Evolutionary conservation across 2,329 filamentous ascomycete genomes (phyloP), one percentile per base, ranked within the genome.

Genomic region (Microdochium paspali): DNA sequence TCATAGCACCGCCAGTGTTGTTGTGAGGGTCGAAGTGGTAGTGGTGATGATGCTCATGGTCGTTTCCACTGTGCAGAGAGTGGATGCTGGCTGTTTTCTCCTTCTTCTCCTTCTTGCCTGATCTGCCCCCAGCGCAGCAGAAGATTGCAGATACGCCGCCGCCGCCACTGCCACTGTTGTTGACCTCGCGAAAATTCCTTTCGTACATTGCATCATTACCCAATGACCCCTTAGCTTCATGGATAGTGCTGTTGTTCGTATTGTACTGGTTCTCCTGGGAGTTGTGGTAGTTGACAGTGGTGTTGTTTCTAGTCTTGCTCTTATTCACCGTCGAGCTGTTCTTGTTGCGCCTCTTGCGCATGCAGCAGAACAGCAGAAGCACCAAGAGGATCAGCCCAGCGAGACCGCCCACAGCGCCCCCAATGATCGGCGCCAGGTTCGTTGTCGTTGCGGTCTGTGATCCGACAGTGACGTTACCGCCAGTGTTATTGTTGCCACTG

Each of bases 361-460:
- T 20, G 10, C 46, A 40, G 6, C 25, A 25, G 23, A 53, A 55
- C 32, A 48, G 31, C 35, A 40, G 18, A 20, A 40, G 12, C 35
- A 40, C 3, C 6, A 40, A 5, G 10, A 40, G 18, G 35, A 40
- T 40, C 35, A 40, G 23, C 5, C 35, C 35, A 4, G 18, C 35
- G 3, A 40, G 35, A 7, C 35, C 35, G 3, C 35, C 35, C 18
- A 21, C 35, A 6, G 35, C 10, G 23, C 35, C 35, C 10, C 12
- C 35, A 21, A 40, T 40, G 35, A 40, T 40, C 5, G 35, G 35
- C 35, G 18, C 35, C 3, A 40, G 18, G 12, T 40, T 40, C 6
- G 35, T 40, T 5, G 35, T 40, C 3, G 35, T 40, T 3, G 35
- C 20, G 10, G 35, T 40, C 35, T 40, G 35, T 4, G 15, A 21